Percentiles rank a stretch among this genome's conserved stretches.
Evolutionary conservation across 2,329 filamentous ascomycete genomes (phyloP).

Genomic region (Aurifilum marmelostoma): DNA sequence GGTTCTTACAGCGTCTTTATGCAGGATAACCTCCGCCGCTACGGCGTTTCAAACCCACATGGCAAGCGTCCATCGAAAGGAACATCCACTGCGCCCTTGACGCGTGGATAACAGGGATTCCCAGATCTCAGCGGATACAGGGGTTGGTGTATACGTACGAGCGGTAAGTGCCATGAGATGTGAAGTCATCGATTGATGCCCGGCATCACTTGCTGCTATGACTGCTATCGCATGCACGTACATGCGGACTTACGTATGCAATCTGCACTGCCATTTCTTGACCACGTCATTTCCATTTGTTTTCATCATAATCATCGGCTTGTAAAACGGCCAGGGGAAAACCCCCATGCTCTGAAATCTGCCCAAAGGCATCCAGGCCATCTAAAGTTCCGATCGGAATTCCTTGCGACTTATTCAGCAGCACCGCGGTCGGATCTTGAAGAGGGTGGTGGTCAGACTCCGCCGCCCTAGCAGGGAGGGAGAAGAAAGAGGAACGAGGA

Average conservation of each 20-base stretch:
- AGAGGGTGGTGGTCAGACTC: slow-evolving; percentile 7
- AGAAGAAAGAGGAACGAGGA: background rate
- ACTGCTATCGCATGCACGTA: background rate
- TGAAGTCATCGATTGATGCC: background rate
- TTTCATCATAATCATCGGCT: no score
- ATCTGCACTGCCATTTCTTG: background rate
- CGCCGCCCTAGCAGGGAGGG: background rate
- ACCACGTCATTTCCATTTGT: background rate
- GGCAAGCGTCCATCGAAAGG: background rate
- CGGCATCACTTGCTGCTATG: background rate
- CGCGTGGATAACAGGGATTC: slow-evolving; percentile 2
- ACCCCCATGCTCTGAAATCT: no score
- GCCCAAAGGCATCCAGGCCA: background rate
- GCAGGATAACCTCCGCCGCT: background rate
- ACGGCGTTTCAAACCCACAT: slow-evolving; percentile 2
- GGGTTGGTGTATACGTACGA: background rate
- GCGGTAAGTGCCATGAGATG: background rate
- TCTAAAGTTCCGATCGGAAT: background rate
- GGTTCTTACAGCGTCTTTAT: background rate
- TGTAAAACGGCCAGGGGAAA: background rate
- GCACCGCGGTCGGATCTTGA: background rate
- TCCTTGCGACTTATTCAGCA: background rate
- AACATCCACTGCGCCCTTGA: background rate
- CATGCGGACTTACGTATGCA: no score
- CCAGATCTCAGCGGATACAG: no score